Percentiles rank a stretch among this genome's conserved stretches.
phyloP scores from a whole-genome alignment of 805 yeast genomes.

The Starmerella geochares region DNA sequence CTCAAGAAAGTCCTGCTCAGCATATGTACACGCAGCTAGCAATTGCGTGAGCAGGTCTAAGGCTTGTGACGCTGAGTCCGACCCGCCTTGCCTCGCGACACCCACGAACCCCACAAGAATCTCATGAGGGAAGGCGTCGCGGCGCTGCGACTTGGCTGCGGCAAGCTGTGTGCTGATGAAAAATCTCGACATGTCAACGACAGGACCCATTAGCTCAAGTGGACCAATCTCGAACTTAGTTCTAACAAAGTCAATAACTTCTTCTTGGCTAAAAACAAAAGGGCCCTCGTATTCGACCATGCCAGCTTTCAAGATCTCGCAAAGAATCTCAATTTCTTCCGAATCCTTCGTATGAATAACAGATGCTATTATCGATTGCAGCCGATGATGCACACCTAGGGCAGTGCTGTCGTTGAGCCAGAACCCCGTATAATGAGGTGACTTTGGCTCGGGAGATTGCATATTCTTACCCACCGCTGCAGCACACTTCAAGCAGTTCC shows the following conservation, averaged over 20 bases:
- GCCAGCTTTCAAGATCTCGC: conserved; percentile 54
- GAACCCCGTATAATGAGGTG: conserved; percentile 25
- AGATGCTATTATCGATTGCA: conserved; percentile 36
- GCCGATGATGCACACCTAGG: conserved; percentile 33
- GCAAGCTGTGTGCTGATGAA: conserved; percentile 24
- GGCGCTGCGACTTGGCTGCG: neutral
- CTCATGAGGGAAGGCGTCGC: neutral
- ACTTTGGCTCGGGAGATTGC: conserved; percentile 39
- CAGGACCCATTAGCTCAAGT: conserved; percentile 19
- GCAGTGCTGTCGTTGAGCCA: conserved; percentile 28
- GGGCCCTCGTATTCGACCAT: conserved; percentile 48
- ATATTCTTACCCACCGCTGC: conserved; percentile 64
- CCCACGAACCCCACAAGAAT: neutral
- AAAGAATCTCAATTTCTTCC: conserved; percentile 51
- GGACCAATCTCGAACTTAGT: conserved; percentile 30
- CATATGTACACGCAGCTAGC: neutral
- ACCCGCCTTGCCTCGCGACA: neutral
- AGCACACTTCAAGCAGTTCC: conserved; percentile 52
- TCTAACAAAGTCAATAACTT: conserved; percentile 36
- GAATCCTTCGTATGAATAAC: conserved; percentile 39
- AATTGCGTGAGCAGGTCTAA: conserved; percentile 25
- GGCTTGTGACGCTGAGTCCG: neutral
- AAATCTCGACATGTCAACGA: conserved; percentile 29
- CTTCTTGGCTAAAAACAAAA: conserved; percentile 42
- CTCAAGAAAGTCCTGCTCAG: neutral